Base-by-base conservation (phyloP, 192 early-diverging fungal species). In the Phycomyces nitens region DNA sequence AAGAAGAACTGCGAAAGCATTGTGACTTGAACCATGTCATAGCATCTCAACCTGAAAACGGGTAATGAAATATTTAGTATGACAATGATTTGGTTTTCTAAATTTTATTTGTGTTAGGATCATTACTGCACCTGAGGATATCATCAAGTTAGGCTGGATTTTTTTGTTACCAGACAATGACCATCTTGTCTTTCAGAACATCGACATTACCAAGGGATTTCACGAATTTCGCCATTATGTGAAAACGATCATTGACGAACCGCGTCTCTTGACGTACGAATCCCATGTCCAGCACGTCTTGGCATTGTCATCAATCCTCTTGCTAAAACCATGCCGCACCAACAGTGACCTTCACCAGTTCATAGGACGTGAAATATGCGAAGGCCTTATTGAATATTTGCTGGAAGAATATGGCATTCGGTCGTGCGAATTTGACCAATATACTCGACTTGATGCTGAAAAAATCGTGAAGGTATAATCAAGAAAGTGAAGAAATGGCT, bases 371-470 rank as follows among this genome's bases (percentile, higher is more conserved):
- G 56, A 58, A 58, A 58, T 58, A 58, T 58, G 56, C 41, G 18
- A 58, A 58, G 56, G 20, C 41, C 56, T 58, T 58, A 58, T 58
- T 43, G 56, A 58, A 58, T 58, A 58, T 58, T 58, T 58, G 56
- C 56, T 58, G 56, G 56, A 41, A 20, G 56, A 58, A 58, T 58
- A 58, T 58, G 39, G 56, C 38, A 58, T 58, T 58, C 40, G 38
- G 56, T 58, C 56, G 38, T 58, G 56, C 56, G 40, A 58, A 58
- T 58, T 58, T 58, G 56, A 58, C 56, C 56, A 58, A 42, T 58
- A 58, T 58, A 43, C 23, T 58, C 40, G 38, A n/a, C 56, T 58
- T 58, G 56, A 40, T 58, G 56, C 56, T 58, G 56, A 58, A 58
- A 40, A 58, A 40, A 58, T 58, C 23, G 56, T 58, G 56, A 58